These are phyloP conservation scores for Pseudogymnoascus sp. DNA, from an alignment of 2,329 filamentous ascomycete genomes.

Conservation along the genomic window DNA sequence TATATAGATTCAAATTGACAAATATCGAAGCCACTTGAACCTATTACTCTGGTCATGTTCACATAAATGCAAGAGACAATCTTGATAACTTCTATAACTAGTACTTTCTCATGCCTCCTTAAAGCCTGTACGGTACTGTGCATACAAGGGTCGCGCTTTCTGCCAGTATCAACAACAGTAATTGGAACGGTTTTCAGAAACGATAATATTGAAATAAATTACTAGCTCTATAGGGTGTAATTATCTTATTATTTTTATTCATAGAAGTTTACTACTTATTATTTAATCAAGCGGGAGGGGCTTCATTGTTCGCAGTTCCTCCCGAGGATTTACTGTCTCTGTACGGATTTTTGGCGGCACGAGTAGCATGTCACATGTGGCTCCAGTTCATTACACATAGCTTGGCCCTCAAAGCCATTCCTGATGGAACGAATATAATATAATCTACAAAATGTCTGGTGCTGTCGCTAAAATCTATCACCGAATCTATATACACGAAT, in stretches of 20 bases:
- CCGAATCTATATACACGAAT: conserved; percentile 2
- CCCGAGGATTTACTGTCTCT: too few relatives aligned
- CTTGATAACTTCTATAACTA: not conserved
- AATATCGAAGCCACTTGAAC: not conserved
- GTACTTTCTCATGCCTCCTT: not conserved
- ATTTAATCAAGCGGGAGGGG: not conserved
- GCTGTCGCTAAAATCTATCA: not conserved
- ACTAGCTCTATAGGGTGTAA: not conserved
- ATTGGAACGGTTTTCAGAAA: not conserved
- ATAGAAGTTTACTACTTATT: not conserved
- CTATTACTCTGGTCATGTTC: not conserved
- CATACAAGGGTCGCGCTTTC: not conserved
- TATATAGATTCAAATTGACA: not conserved
- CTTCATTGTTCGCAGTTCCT: not conserved
- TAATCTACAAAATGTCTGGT: not conserved
- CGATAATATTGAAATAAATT: not conserved
- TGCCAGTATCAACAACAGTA: not conserved
- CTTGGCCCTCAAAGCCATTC: not conserved
- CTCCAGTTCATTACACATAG: not conserved
- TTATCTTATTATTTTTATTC: not conserved
- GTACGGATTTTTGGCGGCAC: not conserved
- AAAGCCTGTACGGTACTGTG: not conserved
- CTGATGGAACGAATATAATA: not conserved
- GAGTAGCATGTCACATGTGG: not conserved
- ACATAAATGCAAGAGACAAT: not conserved